A percentile compares a stretch with the other conserved stretches of the same genome.
Evolutionary conservation across 352 stramenopile genomes (phyloP).

Genomic region (Halophytophthora polymorphica): DNA sequence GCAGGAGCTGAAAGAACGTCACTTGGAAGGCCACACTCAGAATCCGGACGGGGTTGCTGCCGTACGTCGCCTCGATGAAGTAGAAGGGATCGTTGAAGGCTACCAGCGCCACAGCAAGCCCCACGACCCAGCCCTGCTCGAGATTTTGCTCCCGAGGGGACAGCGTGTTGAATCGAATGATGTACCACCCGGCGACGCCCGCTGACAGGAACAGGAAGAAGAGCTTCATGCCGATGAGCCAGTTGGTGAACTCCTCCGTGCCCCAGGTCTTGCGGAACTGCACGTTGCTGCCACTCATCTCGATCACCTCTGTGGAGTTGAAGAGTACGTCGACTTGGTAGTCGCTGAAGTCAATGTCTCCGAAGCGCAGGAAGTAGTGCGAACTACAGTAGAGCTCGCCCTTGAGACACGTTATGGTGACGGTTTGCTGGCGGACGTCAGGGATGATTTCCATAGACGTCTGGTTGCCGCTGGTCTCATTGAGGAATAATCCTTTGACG

Average conservation of each 20-base stretch:
- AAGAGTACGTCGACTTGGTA: slow-evolving; percentile 61
- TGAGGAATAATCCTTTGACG: slow-evolving; percentile 45
- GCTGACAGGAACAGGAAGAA: slow-evolving; percentile 49
- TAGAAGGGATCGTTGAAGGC: slow-evolving; percentile 69
- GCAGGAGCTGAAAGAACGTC: slow-evolving; percentile 55
- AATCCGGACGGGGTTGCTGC: slow-evolving; percentile 45
- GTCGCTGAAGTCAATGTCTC: slow-evolving; percentile 50
- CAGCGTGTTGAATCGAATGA: slow-evolving; percentile 37
- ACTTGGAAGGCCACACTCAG: slow-evolving; percentile 52
- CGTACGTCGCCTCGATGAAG: slow-evolving; percentile 39
- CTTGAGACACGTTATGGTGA: slow-evolving; percentile 33
- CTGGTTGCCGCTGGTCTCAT: slow-evolving; percentile 29
- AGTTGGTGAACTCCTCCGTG: slow-evolving; percentile 43
- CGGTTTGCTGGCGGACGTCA: slow-evolving; percentile 28
- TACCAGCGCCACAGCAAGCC: slow-evolving; percentile 41
- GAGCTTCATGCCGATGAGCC: slow-evolving; percentile 54
- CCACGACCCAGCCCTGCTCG: slow-evolving; percentile 52
- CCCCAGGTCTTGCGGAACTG: slow-evolving; percentile 62
- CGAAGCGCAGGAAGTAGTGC: slow-evolving; percentile 52
- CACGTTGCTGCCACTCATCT: slow-evolving; percentile 35
- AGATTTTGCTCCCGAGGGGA: slow-evolving; percentile 51
- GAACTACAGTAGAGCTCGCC: slow-evolving; percentile 30
- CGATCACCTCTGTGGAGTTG: slow-evolving; percentile 38
- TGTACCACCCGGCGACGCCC: slow-evolving; percentile 40
- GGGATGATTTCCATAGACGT: slow-evolving; percentile 38